Evolutionary conservation across 192 early-diverging fungal genomes (phyloP), one percentile per base, ranked within the genome.

Genomic region (Phlyctochytrium arcticum): DNA sequence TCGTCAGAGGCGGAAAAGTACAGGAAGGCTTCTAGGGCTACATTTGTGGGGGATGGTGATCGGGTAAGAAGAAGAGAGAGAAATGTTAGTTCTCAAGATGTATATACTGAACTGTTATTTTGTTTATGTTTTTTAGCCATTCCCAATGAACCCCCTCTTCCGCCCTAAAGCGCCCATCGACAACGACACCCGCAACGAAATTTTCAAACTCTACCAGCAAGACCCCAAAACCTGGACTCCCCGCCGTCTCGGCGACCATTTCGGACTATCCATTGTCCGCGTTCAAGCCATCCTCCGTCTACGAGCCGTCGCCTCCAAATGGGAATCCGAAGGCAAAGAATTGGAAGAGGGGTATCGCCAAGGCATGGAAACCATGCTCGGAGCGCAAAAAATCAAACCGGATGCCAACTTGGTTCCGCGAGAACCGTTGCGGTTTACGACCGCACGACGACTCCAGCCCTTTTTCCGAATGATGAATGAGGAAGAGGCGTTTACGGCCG

Each of bases 141-240:
- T 95, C 77, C 92, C 93, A 6, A 82, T 93, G 79, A 98, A 98
- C 70, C 93, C 90, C 12, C 71, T 78, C 39, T 98, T 93, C 83
- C 85, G 82, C 49, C 89, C 90, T 8, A 68, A 78, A 66, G 73
- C 89, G 29, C 95, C 95, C 4, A 65, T 94, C 17, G 71, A 84
- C 15, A 85, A 95, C 64, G 49, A 57, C 6, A 66, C 79, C 10
- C 87, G 88, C 53, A 83, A 87, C 67, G 75, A 84, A 37, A 88
- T 98, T 36, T 98, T 88, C 75, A 61, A 79, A 26, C 48, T 76
- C 33, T 93, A 89, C 71, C 62, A 68, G 31, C 66, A 68, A 1
- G 82, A 90, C 57, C 81, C 85, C 5, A 68, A 74, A 32, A 71
- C 60, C 21, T 75, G 75, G 75, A 89, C 90, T 6, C 87, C 89